phyloP scores from a whole-genome alignment of 768 basidiomycete genomes.

The Rhodotorula paludigena region DNA sequence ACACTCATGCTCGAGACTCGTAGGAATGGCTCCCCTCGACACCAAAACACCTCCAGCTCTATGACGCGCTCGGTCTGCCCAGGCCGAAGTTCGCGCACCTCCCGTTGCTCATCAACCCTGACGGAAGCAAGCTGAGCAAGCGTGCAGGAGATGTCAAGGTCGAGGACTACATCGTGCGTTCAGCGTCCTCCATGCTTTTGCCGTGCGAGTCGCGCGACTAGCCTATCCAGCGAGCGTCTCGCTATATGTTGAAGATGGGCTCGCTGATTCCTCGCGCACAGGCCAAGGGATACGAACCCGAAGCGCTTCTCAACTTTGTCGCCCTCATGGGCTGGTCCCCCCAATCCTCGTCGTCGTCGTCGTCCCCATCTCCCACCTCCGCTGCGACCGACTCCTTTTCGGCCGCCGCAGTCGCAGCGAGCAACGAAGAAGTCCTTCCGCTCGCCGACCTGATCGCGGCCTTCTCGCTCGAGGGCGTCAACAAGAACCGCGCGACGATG shows the following conservation, averaged over 20 bases:
- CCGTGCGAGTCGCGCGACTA: background rate
- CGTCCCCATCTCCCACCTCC: background rate
- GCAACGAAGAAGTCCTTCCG: conserved; percentile 9
- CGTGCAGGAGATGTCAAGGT: conserved; percentile 84
- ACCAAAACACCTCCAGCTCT: conserved; percentile 83
- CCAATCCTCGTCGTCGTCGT: conserved; percentile 39
- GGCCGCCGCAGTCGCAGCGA: background rate
- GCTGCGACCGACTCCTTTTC: background rate
- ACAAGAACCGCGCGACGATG: conserved; percentile 75
- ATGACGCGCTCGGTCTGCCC: conserved; percentile 64
- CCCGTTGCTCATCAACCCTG: conserved; percentile 79
- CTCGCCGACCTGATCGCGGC: conserved; percentile 43
- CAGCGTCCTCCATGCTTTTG: background rate
- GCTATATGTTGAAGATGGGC: background rate
- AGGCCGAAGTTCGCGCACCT: conserved; percentile 85
- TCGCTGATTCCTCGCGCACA: conserved; percentile 43
- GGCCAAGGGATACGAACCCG: conserved; percentile 84
- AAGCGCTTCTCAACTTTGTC: conserved; percentile 84
- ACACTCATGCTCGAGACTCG: too few relatives aligned
- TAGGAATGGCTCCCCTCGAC: conserved; percentile 96
- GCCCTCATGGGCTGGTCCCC: conserved; percentile 91
- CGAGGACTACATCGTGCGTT: conserved; percentile 71
- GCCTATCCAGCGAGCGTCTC: background rate
- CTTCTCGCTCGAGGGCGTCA: conserved; percentile 73
- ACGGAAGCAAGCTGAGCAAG: conserved; percentile 93